Base-by-base conservation (phyloP, 768 basidiomycete species). In the Austroboletus eburneus region DNA sequence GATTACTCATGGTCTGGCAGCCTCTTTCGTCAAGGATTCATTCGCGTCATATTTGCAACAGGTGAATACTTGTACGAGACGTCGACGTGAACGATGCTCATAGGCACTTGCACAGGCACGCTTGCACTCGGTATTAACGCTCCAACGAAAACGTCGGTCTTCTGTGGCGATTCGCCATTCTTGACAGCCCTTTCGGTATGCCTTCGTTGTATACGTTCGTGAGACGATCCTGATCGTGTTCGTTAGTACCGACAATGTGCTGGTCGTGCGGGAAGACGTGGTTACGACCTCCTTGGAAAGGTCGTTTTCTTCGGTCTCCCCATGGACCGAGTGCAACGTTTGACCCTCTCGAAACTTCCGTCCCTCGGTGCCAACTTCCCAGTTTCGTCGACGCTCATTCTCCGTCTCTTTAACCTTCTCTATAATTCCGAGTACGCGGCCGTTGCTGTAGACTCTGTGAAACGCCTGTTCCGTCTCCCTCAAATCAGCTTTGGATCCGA, bases 81-180 rank as follows among this genome's bases (percentile, higher is more conserved):
- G 24, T 41, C 25, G 16, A 22, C 44, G 21, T 18, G 9, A 53
- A 40, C 7, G 14, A 4, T 12, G 45, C 33, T 51, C 21, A 55
- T 13, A 9, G 14, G 29, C 24, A 33, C 10, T 38, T 16, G 10
- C 2, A n/a, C 42, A 80, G 81, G 79, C 1, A 86, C 84, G 5
- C 68, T 87, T 45, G 85, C 85, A 1, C 68, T 87, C 13, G 86
- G 85, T 47, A 87, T 87, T 56, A 87, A 87, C 56, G 84, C 83
- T 0, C 85, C 85, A 1, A 73, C 82, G 0, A 83, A 77, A 55
- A 82, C 85, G 0, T 71, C 78, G 2, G 72, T 82, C 6, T 86
- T 86, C 55, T 77, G 74, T 43, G 79, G 77, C 0, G 81, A 83
- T 59, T 83, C 81, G 0, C 77, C 78, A 2, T 81, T 48, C 57